Conservation (phyloP, 805 yeast species). For the Cyberlindnera sargentensis region DNA sequence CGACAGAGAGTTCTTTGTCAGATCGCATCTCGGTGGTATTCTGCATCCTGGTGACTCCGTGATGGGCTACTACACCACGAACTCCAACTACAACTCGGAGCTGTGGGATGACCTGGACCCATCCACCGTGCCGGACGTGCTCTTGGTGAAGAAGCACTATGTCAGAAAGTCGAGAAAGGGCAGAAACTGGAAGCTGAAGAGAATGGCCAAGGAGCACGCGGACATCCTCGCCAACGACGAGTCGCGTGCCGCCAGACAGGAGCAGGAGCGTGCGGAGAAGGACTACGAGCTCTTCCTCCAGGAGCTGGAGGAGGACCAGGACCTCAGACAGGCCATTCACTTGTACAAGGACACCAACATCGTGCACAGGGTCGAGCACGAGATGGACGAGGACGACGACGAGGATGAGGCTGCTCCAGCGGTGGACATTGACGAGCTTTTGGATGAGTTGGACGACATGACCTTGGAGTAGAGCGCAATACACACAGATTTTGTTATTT, state of each 20-base stretch:
- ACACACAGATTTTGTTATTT: too few species aligned
- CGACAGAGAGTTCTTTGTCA: conserved; percentile 73
- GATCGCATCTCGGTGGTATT: conserved; percentile 91
- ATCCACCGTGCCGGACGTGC: conserved; percentile 72
- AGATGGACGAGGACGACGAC: conserved; percentile 52
- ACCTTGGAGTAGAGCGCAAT: conserved; percentile 50
- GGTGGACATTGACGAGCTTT: conserved; percentile 82
- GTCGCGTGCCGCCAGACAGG: conserved; percentile 76
- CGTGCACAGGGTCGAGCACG: conserved; percentile 31
- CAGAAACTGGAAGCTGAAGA: conserved; percentile 86
- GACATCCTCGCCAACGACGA: conserved; percentile 75
- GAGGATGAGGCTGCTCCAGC: conserved; percentile 68
- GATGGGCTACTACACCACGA: conserved; percentile 81
- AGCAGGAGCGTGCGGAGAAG: conserved; percentile 84
- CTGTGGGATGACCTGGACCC: conserved; percentile 65
- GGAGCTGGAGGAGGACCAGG: conserved; percentile 95
- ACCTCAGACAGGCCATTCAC: conserved; percentile 85
- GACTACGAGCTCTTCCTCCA: conserved; percentile 95
- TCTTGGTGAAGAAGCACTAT: conserved; percentile 83
- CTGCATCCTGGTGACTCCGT: conserved; percentile 96
- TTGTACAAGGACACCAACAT: conserved; percentile 66
- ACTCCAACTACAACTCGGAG: conserved; percentile 84
- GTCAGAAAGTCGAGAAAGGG: conserved; percentile 70
- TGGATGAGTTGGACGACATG: conserved; percentile 94
- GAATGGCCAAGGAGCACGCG: conserved; percentile 95